Percentiles rank a stretch among this genome's conserved stretches.
Evolutionary conservation across 2,329 filamentous ascomycete species (phyloP).

Genomic region (Hirsutella rhossiliensis): DNA sequence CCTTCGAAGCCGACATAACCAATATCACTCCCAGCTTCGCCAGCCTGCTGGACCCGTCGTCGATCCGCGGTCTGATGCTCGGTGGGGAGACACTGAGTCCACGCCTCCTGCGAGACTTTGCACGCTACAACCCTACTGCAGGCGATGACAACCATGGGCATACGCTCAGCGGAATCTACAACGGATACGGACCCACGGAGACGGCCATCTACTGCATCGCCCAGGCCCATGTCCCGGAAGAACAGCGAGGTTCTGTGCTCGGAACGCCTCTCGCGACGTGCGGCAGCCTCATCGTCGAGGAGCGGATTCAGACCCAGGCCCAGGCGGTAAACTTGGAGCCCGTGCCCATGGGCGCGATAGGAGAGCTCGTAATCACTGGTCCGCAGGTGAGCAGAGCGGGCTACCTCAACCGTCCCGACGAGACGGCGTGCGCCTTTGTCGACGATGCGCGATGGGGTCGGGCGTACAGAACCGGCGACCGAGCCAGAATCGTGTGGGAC

Average conservation of each 20-base stretch:
- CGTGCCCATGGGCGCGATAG: constrained; percentile 56
- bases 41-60: constrained; percentile 16
- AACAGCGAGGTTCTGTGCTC: constrained; percentile 21
- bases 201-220: constrained; percentile 12
- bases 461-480: constrained; percentile 55
- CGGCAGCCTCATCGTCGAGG: constrained; percentile 15
- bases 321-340: too few species aligned
- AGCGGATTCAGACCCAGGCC: neutral
- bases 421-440: constrained; percentile 52
- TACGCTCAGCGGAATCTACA: constrained; percentile 7
- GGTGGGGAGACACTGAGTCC: constrained; percentile 18
- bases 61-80: constrained; percentile 18
- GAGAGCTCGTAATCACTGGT: constrained; percentile 71
- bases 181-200: constrained; percentile 17
- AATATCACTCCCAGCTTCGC: constrained; percentile 26
- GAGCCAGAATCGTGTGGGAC: constrained; percentile 38
- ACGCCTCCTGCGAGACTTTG: constrained; percentile 19
- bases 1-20: constrained; percentile 21
- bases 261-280: constrained; percentile 22
- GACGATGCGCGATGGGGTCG: constrained; percentile 51
- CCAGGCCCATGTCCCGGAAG: constrained; percentile 8
- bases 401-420: constrained; percentile 50
- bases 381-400: constrained; percentile 53
- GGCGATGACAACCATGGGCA: neutral
- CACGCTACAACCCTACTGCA: constrained; percentile 3